phyloP scores from a whole-genome alignment of 2,329 filamentous ascomycete genomes.

The Fusarium abutilonis region DNA sequence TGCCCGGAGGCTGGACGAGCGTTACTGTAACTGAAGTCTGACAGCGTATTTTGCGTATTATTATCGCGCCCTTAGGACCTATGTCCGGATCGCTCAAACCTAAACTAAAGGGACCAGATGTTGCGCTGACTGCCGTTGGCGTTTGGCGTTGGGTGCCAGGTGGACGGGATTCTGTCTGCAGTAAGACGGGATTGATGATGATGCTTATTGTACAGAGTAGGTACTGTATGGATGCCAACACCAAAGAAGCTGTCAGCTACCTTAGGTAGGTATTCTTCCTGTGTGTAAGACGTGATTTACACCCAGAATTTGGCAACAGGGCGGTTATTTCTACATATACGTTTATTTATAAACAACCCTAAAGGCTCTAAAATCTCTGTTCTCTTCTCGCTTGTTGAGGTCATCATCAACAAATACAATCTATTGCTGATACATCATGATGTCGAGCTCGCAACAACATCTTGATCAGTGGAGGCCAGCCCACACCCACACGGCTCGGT shows the following conservation, averaged over 20 bases:
- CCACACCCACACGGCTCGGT: slow-evolving; percentile 3
- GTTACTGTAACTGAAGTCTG: too few relatives aligned
- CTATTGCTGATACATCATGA: slow-evolving; percentile 19
- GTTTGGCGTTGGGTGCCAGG: slow-evolving; percentile 6
- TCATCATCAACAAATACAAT: slow-evolving; percentile 9
- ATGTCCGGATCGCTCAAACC: slow-evolving; percentile 4
- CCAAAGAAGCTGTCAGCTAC: slow-evolving; percentile 6
- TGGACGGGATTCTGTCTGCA: slow-evolving; percentile 6
- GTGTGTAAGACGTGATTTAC: slow-evolving; percentile 25
- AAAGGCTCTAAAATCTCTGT: not conserved
- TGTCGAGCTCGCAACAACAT: slow-evolving; percentile 1
- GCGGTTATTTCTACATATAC: not conserved
- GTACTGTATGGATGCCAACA: slow-evolving; percentile 3
- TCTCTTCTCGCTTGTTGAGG: slow-evolving; percentile 1
- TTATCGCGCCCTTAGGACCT: not conserved
- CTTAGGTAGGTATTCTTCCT: not conserved
- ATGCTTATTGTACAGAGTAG: slow-evolving; percentile 14
- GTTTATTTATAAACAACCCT: not conserved
- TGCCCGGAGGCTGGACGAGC: slow-evolving; percentile 9
- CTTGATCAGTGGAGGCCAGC: slow-evolving; percentile 12
- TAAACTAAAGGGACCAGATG: slow-evolving; percentile 3
- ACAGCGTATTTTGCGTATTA: slow-evolving; percentile 22
- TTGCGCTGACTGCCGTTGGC: slow-evolving; percentile 21
- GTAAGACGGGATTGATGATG: slow-evolving; percentile 18
- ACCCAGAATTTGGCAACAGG: slow-evolving; percentile 1